phyloP scores from a whole-genome alignment of 345 rosid species.

The Brassica nigra region DNA sequence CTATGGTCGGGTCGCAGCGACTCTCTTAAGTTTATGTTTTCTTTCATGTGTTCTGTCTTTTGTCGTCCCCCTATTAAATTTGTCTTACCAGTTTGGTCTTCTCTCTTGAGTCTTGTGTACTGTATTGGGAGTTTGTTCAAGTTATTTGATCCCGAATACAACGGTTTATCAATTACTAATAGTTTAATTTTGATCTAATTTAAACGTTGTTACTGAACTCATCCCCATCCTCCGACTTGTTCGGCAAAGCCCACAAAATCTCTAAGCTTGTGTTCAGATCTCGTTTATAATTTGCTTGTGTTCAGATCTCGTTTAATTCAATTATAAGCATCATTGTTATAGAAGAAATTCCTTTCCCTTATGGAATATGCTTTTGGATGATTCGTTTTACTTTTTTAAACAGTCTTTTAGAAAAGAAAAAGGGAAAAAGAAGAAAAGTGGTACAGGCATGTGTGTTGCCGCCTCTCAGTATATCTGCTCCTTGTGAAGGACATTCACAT shows the following conservation, averaged over 20 bases:
- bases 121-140: slow-evolving; percentile 1
- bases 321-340: background rate
- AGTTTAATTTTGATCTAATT: slow-evolving; percentile 24
- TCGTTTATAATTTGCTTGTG: background rate
- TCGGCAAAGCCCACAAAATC: too few relatives aligned
- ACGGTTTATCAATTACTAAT: slow-evolving; percentile 24
- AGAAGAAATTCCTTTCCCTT: background rate
- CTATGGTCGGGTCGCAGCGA: slow-evolving; percentile 36
- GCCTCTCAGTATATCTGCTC: background rate
- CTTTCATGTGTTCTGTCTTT: slow-evolving; percentile 15
- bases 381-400: background rate
- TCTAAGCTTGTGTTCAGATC: too few relatives aligned
- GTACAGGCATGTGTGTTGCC: slow-evolving; percentile 3
- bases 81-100: slow-evolving; percentile 24
- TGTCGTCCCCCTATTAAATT: slow-evolving; percentile 16
- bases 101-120: background rate
- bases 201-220: too few relatives aligned
- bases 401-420: background rate
- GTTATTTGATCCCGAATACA: slow-evolving; percentile 20
- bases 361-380: slow-evolving; percentile 21
- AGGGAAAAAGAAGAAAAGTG: background rate
- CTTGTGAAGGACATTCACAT: background rate
- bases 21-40: slow-evolving; percentile 27
- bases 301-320: background rate
- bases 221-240: too few relatives aligned